Evolutionary conservation across 75 land plant genomes (phyloP), one percentile per base, ranked within the genome.

Genomic region (Pinus albicaulis): DNA sequence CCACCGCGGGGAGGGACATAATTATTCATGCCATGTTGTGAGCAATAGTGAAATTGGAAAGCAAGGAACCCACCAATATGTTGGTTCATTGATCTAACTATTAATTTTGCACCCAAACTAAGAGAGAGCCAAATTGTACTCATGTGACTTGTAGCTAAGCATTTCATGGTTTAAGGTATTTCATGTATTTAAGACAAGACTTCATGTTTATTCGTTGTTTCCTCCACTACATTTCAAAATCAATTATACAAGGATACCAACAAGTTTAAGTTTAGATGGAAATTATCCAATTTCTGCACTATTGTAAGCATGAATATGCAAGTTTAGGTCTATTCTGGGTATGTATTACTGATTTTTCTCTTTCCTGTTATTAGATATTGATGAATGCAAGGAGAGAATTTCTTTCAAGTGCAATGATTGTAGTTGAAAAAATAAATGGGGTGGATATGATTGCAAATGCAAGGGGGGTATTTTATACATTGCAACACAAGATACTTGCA

Each of bases 381-480:
- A 96, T 77, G 99, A 96, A 66, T 96, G 99, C 83, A 78, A 86
- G 55, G 90, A 91, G 65, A 93, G 82, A 77, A 59, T 77, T 55
- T 91, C 92, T 3, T 96, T 94, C 74, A 89, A 91, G 56, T 96
- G 99, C 74, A 70, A 92, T 7, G 89, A 89, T 58, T 97, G 99
- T 83, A 81, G 77, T 26, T 97, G 99, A 88, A 92, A 89, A 77
- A 92, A 97, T 75, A 97, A 98, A 15, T 97, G 93, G 93, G 99
- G 99, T 24, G 85, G 95, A 75, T 97, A 88, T 69, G 93, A 94
- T n/a, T 97, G 99, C 81, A 78, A 84, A 74, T 97, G 99, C 82
- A 59, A 75, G 23, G 84, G 91, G 34, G 86, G 84, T 69, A 86
- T 91, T 34, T 76, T 94, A 53, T n/a, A n/a, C n/a, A n/a, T n/a